Conservation (phyloP, 805 yeast species). For the Wickerhamiella hasegawae region DNA sequence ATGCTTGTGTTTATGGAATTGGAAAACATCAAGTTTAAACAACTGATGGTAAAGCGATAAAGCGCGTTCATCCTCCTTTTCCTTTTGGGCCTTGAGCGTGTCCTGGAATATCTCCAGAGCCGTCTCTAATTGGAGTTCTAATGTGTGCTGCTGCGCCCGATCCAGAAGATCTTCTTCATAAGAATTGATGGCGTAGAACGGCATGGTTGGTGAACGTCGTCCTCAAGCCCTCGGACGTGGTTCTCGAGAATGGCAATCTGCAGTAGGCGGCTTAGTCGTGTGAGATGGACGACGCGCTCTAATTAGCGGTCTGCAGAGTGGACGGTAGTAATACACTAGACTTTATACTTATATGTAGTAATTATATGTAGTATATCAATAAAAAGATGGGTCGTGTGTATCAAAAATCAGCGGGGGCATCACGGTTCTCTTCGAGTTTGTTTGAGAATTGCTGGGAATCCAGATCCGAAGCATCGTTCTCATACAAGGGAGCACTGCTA, state of each 20-base stretch:
- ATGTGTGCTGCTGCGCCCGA: constrained; percentile 76
- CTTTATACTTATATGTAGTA: too few relatives aligned
- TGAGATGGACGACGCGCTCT: not conserved
- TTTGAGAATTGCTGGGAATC: too few relatives aligned
- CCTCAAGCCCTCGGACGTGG: too few relatives aligned
- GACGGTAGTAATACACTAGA: too few relatives aligned
- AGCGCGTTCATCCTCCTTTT: constrained; percentile 33
- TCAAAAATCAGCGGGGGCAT: too few relatives aligned
- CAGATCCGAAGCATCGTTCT: too few relatives aligned
- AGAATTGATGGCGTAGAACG: constrained; percentile 63
- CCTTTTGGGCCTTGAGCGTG: constrained; percentile 50
- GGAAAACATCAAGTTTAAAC: constrained; percentile 53
- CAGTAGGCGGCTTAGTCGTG: not conserved
- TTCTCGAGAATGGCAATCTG: too few relatives aligned
- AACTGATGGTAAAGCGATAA: constrained; percentile 40
- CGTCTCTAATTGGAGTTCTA: constrained; percentile 81
- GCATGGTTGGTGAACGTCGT: too few relatives aligned
- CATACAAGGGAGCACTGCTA: too few relatives aligned
- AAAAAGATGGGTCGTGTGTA: too few relatives aligned
- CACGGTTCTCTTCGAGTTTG: too few relatives aligned
- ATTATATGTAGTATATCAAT: too few relatives aligned
- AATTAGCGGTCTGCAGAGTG: not conserved
- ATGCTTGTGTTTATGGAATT: constrained; percentile 14
- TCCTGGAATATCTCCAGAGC: constrained; percentile 60
- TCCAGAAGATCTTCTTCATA: constrained; percentile 50